Evolutionary conservation across 345 rosid species (phyloP).

Genomic region (Rhodamnia argentea): DNA sequence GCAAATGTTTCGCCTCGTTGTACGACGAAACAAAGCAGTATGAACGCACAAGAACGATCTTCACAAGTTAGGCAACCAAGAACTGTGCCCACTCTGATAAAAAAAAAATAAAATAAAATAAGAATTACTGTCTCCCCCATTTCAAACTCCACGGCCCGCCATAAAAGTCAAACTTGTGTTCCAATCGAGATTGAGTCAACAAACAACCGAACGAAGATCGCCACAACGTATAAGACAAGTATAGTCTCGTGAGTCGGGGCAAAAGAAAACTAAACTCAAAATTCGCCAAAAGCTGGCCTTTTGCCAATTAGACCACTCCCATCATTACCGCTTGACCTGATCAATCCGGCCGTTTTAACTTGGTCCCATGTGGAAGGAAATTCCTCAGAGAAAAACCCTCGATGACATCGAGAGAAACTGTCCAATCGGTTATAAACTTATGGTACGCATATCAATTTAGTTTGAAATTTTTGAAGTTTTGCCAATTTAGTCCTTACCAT

Average conservation of each 20-base stretch:
- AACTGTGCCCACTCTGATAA: not conserved
- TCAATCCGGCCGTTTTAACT: not conserved
- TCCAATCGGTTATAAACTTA: not conserved
- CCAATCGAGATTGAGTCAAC: not conserved
- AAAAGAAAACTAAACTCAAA: not conserved
- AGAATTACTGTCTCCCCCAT: not conserved
- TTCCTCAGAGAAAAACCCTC: not conserved
- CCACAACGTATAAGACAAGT: not conserved
- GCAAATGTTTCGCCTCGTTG: not conserved
- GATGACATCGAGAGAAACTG: not conserved
- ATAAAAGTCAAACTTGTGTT: not conserved
- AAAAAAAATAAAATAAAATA: too few relatives aligned
- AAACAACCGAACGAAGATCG: not conserved
- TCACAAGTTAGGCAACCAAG: not conserved
- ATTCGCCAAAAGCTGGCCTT: too few relatives aligned
- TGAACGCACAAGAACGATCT: not conserved
- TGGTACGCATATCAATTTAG: fast-evolving
- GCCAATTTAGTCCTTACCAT: too few relatives aligned
- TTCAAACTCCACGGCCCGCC: not conserved
- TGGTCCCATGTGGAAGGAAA: not conserved
- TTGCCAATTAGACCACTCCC: not conserved
- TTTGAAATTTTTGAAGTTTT: not conserved
- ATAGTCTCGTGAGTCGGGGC: not conserved
- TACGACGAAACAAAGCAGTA: not conserved
- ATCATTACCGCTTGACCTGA: not conserved